Evolutionary conservation across 2,329 filamentous ascomycete genomes (phyloP).

Genomic region (Fusarium floridanum): DNA sequence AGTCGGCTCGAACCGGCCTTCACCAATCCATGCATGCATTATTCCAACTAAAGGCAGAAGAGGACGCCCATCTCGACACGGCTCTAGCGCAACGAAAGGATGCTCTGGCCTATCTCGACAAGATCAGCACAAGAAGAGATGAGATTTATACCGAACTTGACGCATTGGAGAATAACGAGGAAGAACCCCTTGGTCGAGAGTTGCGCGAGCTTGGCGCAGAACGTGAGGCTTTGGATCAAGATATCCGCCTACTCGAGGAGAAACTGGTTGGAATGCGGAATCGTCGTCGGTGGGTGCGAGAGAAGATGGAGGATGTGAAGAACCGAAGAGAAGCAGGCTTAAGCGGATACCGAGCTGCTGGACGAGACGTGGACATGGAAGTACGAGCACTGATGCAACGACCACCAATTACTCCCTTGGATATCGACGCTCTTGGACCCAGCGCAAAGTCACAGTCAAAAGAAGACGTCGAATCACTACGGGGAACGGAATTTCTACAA

Average conservation of each 20-base stretch:
- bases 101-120: slow-evolving; percentile 69
- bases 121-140: slow-evolving; percentile 62
- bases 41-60: slow-evolving; percentile 75
- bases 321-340: slow-evolving; percentile 78
- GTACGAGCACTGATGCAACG: slow-evolving; percentile 70
- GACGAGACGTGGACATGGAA: slow-evolving; percentile 74
- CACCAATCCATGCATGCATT: slow-evolving; percentile 73
- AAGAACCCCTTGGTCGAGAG: slow-evolving; percentile 71
- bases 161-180: slow-evolving; percentile 66
- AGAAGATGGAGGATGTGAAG: slow-evolving; percentile 71
- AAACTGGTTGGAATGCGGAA: slow-evolving; percentile 72
- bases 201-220: slow-evolving; percentile 71
- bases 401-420: slow-evolving; percentile 67
- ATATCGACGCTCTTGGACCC: slow-evolving; percentile 57
- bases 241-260: slow-evolving; percentile 76
- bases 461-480: slow-evolving; percentile 47
- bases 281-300: slow-evolving; percentile 69
- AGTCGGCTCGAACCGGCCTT: slow-evolving; percentile 74
- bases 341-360: slow-evolving; percentile 76
- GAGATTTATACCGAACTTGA: slow-evolving; percentile 66
- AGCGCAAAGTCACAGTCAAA: slow-evolving; percentile 23
- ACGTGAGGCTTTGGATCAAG: slow-evolving; percentile 64
- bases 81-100: slow-evolving; percentile 69
- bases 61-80: slow-evolving; percentile 70
- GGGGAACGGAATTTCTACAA: slow-evolving; percentile 67